Evolutionary conservation across 192 early-diverging fungal species (phyloP), one percentile per base, ranked within the genome.

Genomic region (Chytriomyces sp.): DNA sequence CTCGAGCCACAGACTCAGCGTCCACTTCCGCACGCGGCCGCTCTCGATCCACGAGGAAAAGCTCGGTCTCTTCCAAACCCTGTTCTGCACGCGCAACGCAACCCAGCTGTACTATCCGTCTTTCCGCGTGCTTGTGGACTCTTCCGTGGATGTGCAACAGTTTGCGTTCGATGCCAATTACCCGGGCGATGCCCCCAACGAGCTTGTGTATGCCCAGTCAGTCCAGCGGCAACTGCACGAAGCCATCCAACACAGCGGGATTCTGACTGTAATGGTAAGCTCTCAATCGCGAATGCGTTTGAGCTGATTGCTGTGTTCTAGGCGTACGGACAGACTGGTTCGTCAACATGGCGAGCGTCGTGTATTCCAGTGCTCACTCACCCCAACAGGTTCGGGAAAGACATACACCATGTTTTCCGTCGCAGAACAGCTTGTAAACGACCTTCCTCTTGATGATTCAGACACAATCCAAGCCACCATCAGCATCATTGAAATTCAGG

Each of bases 261-360:
- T 65, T 3, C 59, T 68, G 25, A 76, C 75, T 1, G 39, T 76
- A 14, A 73, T 76, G 40, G n/a, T n/a, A n/a, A n/a, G n/a, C n/a
- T n/a, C n/a, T n/a, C n/a, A n/a, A n/a, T n/a, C n/a, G n/a, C n/a
- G n/a, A n/a, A n/a, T n/a, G n/a, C n/a, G n/a, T n/a, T n/a, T n/a
- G n/a, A n/a, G n/a, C n/a, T n/a, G n/a, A n/a, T n/a, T n/a, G n/a
- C n/a, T n/a, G n/a, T n/a, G n/a, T n/a, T n/a, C n/a, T n/a, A n/a
- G n/a, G 75, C 75, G 3, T 76, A 74, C 22, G 75, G 75, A 28
- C 75, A 76, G 36, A 69, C 66, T n/a, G 66, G 66, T 69, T 5
- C 38, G 37, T 32, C 14, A 2, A 19, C 26, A 22, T 6, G 26
- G 33, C 38, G 31, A 39, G 19, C 17, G 32, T 62, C 26, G 60